These are phyloP conservation scores for Sporothrix inflata DNA, from an alignment of 2,329 filamentous ascomycete species.

Conservation along the genomic window DNA sequence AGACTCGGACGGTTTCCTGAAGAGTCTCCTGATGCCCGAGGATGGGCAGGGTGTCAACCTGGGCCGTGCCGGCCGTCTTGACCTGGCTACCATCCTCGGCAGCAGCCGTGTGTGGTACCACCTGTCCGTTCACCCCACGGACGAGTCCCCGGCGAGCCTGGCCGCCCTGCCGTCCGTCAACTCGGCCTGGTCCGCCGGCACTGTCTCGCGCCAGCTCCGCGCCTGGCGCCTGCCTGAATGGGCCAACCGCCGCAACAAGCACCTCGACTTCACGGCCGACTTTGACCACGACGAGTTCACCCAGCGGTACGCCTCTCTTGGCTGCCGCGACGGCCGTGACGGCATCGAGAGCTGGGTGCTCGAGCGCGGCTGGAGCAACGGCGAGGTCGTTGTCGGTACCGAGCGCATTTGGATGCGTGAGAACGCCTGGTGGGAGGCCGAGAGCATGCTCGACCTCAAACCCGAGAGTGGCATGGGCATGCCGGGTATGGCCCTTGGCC, in stretches of 20 bases:
- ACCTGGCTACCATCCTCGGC: constrained; percentile 72
- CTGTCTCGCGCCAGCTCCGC: constrained; percentile 88
- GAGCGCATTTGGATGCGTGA: constrained; percentile 97
- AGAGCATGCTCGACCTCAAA: constrained; percentile 92
- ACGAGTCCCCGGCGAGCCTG: constrained; percentile 76
- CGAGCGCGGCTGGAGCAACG: constrained; percentile 97
- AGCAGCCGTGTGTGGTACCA: constrained; percentile 97
- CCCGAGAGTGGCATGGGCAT: constrained; percentile 50
- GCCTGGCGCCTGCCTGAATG: constrained; percentile 94
- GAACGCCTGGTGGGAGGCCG: constrained; percentile 94
- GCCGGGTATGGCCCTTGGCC: constrained; percentile 31
- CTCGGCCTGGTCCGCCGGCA: constrained; percentile 90
- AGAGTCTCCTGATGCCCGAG: constrained; percentile 77
- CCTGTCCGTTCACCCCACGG: constrained; percentile 85
- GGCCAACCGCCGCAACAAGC: constrained; percentile 89
- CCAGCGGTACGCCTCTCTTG: constrained; percentile 77
- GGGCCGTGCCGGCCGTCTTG: constrained; percentile 76
- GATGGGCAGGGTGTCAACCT: constrained; percentile 78
- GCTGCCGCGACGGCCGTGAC: constrained; percentile 86
- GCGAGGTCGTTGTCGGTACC: constrained; percentile 86
- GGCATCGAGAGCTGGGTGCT: constrained; percentile 93
- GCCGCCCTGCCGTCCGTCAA: constrained; percentile 71
- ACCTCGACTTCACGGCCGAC: constrained; percentile 93
- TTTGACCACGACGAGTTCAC: constrained; percentile 94
- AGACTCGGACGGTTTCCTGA: constrained; percentile 81